phyloP scores from a whole-genome alignment of 1,139 yeast species.

The Debaryomyces sp. region DNA sequence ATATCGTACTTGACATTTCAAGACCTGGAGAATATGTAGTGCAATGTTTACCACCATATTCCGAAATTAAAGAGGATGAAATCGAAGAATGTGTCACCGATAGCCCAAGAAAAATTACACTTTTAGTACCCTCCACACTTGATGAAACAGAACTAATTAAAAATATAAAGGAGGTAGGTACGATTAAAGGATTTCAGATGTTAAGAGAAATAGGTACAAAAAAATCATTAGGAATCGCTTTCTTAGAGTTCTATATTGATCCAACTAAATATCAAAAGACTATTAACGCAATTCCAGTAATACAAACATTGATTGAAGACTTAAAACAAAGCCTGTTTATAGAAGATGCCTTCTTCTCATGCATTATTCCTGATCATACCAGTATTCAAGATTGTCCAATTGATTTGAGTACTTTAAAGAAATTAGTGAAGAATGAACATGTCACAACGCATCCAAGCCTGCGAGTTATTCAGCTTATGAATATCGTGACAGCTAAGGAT shows the following conservation, averaged over 20 bases:
- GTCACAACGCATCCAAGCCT: slow-evolving; percentile 46
- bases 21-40: slow-evolving; percentile 71
- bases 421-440: slow-evolving; percentile 38
- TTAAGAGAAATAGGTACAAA: slow-evolving; percentile 42
- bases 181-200: slow-evolving; percentile 32
- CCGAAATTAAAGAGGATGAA: slow-evolving; percentile 18
- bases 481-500: slow-evolving; percentile 67
- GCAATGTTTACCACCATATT: slow-evolving; percentile 27
- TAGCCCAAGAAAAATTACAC: slow-evolving; percentile 38
- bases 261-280: slow-evolving; percentile 12
- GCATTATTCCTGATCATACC: slow-evolving; percentile 31
- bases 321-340: slow-evolving; percentile 21
- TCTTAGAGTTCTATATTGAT: slow-evolving; percentile 36
- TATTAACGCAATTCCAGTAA: slow-evolving; percentile 17
- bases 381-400: slow-evolving; percentile 41
- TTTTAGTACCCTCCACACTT: slow-evolving; percentile 26
- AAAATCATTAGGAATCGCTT: slow-evolving; percentile 42
- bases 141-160: slow-evolving; percentile 32
- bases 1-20: slow-evolving; percentile 31
- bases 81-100: slow-evolving; percentile 33
- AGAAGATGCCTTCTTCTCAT: slow-evolving; percentile 34
- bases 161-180: slow-evolving; percentile 24
- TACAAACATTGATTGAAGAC: slow-evolving; percentile 19
- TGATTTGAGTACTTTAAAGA: slow-evolving; percentile 33
- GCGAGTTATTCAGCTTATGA: slow-evolving; percentile 65